phyloP scores from a whole-genome alignment of 2,329 filamentous ascomycete species.

The Claviceps sp. region DNA sequence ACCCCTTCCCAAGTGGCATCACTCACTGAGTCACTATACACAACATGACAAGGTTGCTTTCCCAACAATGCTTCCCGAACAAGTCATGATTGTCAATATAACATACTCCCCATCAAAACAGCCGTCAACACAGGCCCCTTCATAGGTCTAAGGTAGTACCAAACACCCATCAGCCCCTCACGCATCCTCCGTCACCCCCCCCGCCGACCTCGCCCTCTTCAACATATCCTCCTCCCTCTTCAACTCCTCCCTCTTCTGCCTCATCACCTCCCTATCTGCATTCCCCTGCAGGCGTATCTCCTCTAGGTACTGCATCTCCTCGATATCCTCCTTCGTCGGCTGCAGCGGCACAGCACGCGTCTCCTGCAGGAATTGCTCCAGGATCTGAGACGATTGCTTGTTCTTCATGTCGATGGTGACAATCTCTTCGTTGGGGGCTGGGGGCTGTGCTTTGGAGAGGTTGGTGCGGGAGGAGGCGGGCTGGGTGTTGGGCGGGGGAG shows the following conservation, averaged over 20 bases:
- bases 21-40: too few species aligned
- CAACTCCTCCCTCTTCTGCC: slow-evolving; percentile 40
- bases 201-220: slow-evolving; percentile 26
- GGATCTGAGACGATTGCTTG: slow-evolving; percentile 46
- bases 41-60: too few species aligned
- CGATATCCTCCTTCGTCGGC: slow-evolving; percentile 45
- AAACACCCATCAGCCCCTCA: slow-evolving; percentile 7
- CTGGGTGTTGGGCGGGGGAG: slow-evolving; percentile 17
- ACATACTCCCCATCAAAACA: too few species aligned
- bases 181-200: slow-evolving; percentile 20
- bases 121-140: too few species aligned
- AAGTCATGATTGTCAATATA: too few species aligned
- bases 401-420: slow-evolving; percentile 51
- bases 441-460: slow-evolving; percentile 33
- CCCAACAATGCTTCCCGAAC: too few species aligned
- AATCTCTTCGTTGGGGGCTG: slow-evolving; percentile 34
- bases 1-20: too few species aligned
- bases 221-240: slow-evolving; percentile 46
- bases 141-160: not conserved
- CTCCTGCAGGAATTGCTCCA: slow-evolving; percentile 46
- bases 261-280: slow-evolving; percentile 40
- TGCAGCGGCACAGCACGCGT: slow-evolving; percentile 46
- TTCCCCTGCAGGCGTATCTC: slow-evolving; percentile 37
- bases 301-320: slow-evolving; percentile 43
- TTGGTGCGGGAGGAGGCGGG: slow-evolving; percentile 34